phyloP scores from a whole-genome alignment of 345 rosid genomes.

The Streptanthus diversifolius region DNA sequence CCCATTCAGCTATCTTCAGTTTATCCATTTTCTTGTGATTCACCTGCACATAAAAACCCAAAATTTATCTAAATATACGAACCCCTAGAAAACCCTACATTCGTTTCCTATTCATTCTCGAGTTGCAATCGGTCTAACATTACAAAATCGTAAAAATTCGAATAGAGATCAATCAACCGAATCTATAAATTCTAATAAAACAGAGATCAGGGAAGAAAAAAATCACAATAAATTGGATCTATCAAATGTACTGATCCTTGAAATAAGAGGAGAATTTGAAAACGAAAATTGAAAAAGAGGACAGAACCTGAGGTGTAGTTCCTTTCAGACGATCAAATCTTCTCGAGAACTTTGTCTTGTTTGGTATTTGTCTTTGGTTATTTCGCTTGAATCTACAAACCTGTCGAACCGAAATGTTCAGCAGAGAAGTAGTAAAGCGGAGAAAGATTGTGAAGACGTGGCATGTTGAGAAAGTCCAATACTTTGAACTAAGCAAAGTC shows the following conservation, averaged over 20 bases:
- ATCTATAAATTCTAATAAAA: neutral
- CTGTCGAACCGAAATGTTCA: slow-evolving; percentile 24
- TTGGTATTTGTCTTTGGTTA: neutral
- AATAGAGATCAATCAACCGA: neutral
- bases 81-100: slow-evolving; percentile 10
- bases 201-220: neutral
- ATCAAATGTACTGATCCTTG: neutral
- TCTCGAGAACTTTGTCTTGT: neutral
- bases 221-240: slow-evolving; percentile 2
- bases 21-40: slow-evolving; percentile 50
- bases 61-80: neutral
- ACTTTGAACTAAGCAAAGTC: slow-evolving; percentile 5
- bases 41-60: neutral
- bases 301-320: slow-evolving; percentile 10
- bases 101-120: neutral
- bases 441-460: slow-evolving; percentile 27
- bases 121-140: slow-evolving; percentile 5
- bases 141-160: neutral
- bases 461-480: slow-evolving; percentile 24
- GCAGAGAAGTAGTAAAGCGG: neutral
- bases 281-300: neutral
- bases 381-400: slow-evolving; percentile 10
- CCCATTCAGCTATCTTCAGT: slow-evolving; percentile 61
- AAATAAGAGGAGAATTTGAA: neutral
- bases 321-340: slow-evolving; percentile 17